These are phyloP conservation scores for Logfia minima DNA, from an alignment of 129 eudicot species.

Conservation along the genomic window DNA sequence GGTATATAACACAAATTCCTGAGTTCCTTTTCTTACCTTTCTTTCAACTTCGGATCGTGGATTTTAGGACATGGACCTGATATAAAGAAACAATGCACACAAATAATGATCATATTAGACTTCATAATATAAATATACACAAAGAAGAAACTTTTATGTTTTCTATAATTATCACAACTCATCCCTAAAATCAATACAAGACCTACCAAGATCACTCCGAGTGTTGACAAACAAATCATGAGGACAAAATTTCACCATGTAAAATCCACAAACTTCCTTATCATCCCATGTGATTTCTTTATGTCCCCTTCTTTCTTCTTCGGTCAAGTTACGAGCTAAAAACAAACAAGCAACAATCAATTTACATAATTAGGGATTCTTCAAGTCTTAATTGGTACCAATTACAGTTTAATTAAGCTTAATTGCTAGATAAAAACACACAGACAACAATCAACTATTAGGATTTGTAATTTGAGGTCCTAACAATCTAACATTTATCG, in stretches of 20 bases:
- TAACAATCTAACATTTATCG: neutral
- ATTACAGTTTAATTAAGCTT: neutral
- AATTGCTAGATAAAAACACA: neutral
- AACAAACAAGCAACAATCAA: neutral
- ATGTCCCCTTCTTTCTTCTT: constrained; percentile 91
- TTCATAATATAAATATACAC: neutral
- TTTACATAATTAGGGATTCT: constrained; percentile 3
- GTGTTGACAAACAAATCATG: constrained; percentile 96
- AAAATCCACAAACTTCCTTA: constrained; percentile 82
- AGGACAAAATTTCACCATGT: constrained; percentile 95
- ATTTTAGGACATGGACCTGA: constrained; percentile 87
- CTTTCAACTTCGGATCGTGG: constrained; percentile 91
- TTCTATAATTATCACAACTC: neutral
- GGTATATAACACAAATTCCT: neutral
- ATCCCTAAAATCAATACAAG: constrained; percentile 7
- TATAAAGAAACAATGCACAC: constrained; percentile 9
- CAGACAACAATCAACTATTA: neutral
- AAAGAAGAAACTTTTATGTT: no score
- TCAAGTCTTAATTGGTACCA: neutral
- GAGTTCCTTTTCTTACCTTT: constrained; percentile 56
- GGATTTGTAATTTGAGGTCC: constrained; percentile 6
- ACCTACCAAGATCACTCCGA: constrained; percentile 86
- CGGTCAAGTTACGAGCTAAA: constrained; percentile 87
- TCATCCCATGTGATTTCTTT: constrained; percentile 90
- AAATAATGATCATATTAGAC: constrained; percentile 10